Percentiles rank a stretch among this genome's conserved stretches.
Evolutionary conservation across 352 stramenopile species (phyloP).

Genomic region (Pilasporangium apinafurcum): DNA sequence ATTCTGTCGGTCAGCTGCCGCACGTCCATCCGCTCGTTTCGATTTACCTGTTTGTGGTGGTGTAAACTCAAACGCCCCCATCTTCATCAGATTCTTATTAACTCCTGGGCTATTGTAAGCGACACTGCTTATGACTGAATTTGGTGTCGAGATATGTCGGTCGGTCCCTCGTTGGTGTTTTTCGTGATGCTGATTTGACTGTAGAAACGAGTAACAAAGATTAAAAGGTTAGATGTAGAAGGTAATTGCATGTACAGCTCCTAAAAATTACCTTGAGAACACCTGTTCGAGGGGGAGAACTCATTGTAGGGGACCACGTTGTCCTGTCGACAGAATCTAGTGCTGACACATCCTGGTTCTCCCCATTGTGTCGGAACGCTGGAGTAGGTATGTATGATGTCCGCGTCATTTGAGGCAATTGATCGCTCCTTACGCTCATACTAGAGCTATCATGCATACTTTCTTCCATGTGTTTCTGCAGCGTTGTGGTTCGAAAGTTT

Average conservation of each 20-base stretch:
- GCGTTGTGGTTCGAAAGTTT: conserved; percentile 72
- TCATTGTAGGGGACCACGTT: conserved; percentile 51
- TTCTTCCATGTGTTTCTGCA: conserved; percentile 27
- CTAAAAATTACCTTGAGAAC: conserved; percentile 29
- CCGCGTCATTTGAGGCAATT: conserved; percentile 49
- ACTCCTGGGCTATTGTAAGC: conserved; percentile 48
- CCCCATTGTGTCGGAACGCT: conserved; percentile 13
- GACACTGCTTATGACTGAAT: conserved; percentile 73
- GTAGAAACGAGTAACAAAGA: background rate
- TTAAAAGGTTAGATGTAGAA: background rate
- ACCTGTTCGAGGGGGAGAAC: conserved; percentile 40
- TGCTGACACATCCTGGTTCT: conserved; percentile 23
- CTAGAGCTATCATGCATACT: conserved; percentile 47
- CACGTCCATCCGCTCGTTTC: conserved; percentile 10
- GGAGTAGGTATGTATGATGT: conserved; percentile 59
- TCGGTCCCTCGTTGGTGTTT: background rate
- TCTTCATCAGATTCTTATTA: conserved; percentile 78
- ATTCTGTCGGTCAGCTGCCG: conserved; percentile 21
- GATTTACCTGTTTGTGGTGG: conserved; percentile 31
- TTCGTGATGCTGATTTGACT: conserved; percentile 16
- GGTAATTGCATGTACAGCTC: background rate
- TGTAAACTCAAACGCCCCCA: conserved; percentile 73
- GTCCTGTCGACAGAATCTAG: conserved; percentile 38
- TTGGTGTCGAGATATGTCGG: conserved; percentile 33
- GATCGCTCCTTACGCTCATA: conserved; percentile 55